Base-by-base conservation (phyloP, 2,329 filamentous ascomycete genomes). In the Dactylellina sp. region DNA sequence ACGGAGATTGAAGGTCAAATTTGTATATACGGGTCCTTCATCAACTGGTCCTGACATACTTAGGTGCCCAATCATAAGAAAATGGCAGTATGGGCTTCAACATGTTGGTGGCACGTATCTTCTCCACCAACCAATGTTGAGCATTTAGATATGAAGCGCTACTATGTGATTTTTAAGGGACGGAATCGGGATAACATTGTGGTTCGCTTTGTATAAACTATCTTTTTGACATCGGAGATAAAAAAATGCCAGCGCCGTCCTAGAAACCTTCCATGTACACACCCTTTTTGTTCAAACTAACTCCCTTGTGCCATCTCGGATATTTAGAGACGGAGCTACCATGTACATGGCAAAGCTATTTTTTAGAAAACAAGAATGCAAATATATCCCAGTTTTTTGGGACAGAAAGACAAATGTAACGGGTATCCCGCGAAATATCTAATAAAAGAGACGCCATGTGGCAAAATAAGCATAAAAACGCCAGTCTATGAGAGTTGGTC, bases 51-150 rank as follows among this genome's bases (percentile, higher is more conserved):
- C n/a, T n/a, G n/a, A n/a, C 35, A 42, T 57, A 12, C 6, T 47
- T 37, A 57, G n/a, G 11, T 18, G 18, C 14, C 16, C 32, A 35
- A 18, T 2, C 9, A 7, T 12, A 11, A 12, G 28, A 12, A 40
- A 7, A 11, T 56, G 35, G 50, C 35, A n/a, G n/a, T n/a, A n/a
- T n/a, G n/a, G n/a, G n/a, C n/a, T n/a, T n/a, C n/a, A n/a, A n/a
- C n/a, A n/a, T n/a, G 62, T 66, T 66, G 62, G 62, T 59, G 62
- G 62, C 62, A 66, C 62, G 22, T 18, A 14, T 22, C 11, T 25
- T 14, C 44, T 6, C 32, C 6, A 1, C n/a, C 5, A 22, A 40
- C 18, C n/a, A 18, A 5, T 32, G n/a, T 32, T 40, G 6, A 6
- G 14, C 14, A 20, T 22, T 46, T 22, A 20, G 16, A 46, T 16